Percentiles rank a stretch among this genome's conserved stretches.
Evolutionary conservation across 2,329 filamentous ascomycete species (phyloP).

Genomic region (Truncatella angustata): DNA sequence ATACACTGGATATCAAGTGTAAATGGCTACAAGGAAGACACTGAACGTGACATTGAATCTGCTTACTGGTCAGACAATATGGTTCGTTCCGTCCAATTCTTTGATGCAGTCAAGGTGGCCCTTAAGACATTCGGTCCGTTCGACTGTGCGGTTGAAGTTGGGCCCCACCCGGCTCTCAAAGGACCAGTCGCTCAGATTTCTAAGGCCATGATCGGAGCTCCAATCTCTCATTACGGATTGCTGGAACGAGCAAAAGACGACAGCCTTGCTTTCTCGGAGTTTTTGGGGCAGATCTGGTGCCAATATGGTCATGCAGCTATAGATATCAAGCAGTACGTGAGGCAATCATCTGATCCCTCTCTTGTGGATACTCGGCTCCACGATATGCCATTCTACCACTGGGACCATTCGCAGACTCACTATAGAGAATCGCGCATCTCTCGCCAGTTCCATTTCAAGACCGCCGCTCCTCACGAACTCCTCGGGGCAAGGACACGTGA

Average conservation of each 20-base stretch:
- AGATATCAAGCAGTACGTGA: constrained; percentile 20
- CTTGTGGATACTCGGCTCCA: constrained; percentile 13
- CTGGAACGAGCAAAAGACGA: constrained; percentile 23
- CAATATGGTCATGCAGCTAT: constrained; percentile 16
- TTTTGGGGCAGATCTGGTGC: constrained; percentile 26
- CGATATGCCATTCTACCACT: constrained; percentile 42
- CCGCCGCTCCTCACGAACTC: constrained; percentile 31
- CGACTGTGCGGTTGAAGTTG: constrained; percentile 27
- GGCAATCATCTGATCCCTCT: constrained; percentile 14
- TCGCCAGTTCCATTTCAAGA: constrained; percentile 34
- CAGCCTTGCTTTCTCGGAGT: constrained; percentile 21
- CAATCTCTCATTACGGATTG: constrained; percentile 20
- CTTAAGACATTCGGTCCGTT: constrained; percentile 20
- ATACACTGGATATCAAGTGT: constrained; percentile 41
- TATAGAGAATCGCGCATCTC: constrained; percentile 44
- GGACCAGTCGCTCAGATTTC: constrained; percentile 23
- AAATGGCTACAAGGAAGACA: constrained; percentile 19
- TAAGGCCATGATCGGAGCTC: constrained; percentile 15
- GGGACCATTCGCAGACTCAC: constrained; percentile 43
- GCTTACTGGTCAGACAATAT: constrained; percentile 42
- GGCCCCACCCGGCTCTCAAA: constrained; percentile 26
- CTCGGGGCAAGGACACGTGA: constrained; percentile 36
- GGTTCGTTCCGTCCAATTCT: constrained; percentile 37
- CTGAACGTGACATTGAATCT: constrained; percentile 17
- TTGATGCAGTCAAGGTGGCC: constrained; percentile 27